Percentiles rank a stretch among this genome's conserved stretches.
Conservation (phyloP, 306 rosid genomes). For the Acacia acuminata region DNA sequence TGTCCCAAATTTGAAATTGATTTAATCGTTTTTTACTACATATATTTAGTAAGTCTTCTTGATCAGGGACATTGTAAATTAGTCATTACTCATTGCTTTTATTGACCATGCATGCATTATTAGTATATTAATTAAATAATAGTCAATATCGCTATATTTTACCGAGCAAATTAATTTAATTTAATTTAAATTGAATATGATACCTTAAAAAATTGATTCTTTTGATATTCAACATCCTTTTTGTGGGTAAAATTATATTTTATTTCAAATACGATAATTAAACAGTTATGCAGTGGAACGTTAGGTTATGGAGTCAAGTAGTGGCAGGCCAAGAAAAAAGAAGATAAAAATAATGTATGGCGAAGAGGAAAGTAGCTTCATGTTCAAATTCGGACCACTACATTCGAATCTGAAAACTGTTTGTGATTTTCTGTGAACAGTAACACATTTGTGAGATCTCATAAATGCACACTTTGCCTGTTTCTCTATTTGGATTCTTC, state of each 20-base stretch:
- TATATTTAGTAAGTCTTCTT: neutral
- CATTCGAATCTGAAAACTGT: conserved; percentile 4
- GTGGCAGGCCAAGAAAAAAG: neutral
- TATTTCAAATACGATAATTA: too few relatives aligned
- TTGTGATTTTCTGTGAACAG: neutral
- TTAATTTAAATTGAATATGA: neutral
- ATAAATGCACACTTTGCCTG: conserved; percentile 39
- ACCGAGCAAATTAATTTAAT: neutral
- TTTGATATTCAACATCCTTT: too few relatives aligned
- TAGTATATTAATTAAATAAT: neutral
- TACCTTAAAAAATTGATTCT: neutral
- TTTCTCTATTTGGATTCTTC: conserved; percentile 12
- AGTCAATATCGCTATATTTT: neutral
- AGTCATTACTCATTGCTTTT: too few relatives aligned
- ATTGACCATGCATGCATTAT: too few relatives aligned
- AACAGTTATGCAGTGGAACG: neutral
- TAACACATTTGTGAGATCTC: neutral
- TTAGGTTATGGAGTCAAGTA: neutral
- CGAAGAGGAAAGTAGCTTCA: neutral
- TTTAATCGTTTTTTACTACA: neutral
- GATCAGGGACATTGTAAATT: neutral
- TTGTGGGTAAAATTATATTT: too few relatives aligned
- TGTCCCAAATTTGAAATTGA: neutral
- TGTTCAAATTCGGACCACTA: conserved; percentile 34
- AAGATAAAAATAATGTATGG: neutral